phyloP scores from a whole-genome alignment of 2,329 filamentous ascomycete species.

The Epichloe gansuensis region DNA sequence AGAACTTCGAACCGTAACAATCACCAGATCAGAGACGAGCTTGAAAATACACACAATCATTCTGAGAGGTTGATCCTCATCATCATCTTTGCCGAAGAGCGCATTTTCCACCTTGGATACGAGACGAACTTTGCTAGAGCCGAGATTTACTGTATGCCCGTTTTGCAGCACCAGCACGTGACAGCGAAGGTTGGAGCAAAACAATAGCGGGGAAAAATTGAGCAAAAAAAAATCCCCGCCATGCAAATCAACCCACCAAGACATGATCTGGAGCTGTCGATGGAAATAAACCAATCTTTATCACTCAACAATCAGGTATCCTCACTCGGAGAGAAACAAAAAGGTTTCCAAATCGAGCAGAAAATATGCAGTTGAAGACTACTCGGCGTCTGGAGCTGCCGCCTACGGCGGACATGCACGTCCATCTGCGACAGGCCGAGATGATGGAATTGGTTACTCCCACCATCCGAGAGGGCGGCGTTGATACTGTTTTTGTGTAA shows the following conservation, averaged over 20 bases:
- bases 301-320: neutral
- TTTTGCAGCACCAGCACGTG: too few relatives aligned
- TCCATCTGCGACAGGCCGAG: slow-evolving; percentile 56
- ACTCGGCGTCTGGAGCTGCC: slow-evolving; percentile 34
- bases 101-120: too few relatives aligned
- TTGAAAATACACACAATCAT: too few relatives aligned
- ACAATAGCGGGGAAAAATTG: too few relatives aligned
- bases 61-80: too few relatives aligned
- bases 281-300: neutral
- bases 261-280: neutral
- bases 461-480: slow-evolving; percentile 44
- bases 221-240: neutral
- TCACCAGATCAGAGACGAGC: too few relatives aligned
- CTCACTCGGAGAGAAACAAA: too few relatives aligned
- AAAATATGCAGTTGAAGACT: slow-evolving; percentile 4
- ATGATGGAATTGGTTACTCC: slow-evolving; percentile 46
- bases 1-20: too few relatives aligned
- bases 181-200: too few relatives aligned
- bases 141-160: too few relatives aligned
- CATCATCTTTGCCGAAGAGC: too few relatives aligned
- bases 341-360: neutral
- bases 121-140: too few relatives aligned
- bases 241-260: neutral
- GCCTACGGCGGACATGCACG: slow-evolving; percentile 54
- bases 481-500: slow-evolving; percentile 45